Percentiles rank a stretch among this genome's conserved stretches.
Conservation (phyloP, 257 asterid species). For the Lavandula angustifolia region DNA sequence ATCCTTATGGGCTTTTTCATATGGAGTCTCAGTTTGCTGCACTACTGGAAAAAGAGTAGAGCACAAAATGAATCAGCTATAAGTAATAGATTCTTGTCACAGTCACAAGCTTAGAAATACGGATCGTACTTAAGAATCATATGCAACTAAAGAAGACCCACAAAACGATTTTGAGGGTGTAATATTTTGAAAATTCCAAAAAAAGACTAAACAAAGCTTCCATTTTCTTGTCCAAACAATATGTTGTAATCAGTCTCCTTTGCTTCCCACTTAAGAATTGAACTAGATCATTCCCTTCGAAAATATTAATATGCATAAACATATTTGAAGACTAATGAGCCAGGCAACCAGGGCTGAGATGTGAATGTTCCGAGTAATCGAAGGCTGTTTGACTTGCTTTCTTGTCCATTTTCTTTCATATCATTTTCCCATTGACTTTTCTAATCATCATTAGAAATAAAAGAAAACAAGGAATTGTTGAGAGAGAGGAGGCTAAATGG, state of each 20-base stretch:
- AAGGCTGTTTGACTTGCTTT: background rate
- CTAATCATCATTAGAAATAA: background rate
- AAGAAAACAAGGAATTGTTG: too few species aligned
- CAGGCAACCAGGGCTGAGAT: background rate
- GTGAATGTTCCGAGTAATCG: background rate
- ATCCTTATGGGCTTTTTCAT: constrained; percentile 59
- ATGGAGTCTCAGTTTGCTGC: constrained; percentile 67
- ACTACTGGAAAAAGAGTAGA: constrained; percentile 51
- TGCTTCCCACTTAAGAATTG: too few species aligned
- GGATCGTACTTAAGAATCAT: constrained; percentile 17
- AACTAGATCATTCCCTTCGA: background rate
- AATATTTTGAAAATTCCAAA: too few species aligned
- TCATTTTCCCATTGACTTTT: background rate
- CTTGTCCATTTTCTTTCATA: too few species aligned
- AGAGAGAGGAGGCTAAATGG: background rate
- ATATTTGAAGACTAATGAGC: background rate
- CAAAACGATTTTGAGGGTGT: too few species aligned
- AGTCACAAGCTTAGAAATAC: constrained; percentile 12
- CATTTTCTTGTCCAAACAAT: background rate
- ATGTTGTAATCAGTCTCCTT: background rate
- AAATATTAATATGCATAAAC: background rate
- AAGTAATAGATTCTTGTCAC: constrained; percentile 10
- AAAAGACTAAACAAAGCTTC: constrained; percentile 13
- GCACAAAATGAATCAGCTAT: constrained; percentile 21
- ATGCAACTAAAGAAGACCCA: constrained; percentile 5